Evolutionary conservation across 176 grass and related monocot species (phyloP).

Genomic region (Aegilops longissima): DNA sequence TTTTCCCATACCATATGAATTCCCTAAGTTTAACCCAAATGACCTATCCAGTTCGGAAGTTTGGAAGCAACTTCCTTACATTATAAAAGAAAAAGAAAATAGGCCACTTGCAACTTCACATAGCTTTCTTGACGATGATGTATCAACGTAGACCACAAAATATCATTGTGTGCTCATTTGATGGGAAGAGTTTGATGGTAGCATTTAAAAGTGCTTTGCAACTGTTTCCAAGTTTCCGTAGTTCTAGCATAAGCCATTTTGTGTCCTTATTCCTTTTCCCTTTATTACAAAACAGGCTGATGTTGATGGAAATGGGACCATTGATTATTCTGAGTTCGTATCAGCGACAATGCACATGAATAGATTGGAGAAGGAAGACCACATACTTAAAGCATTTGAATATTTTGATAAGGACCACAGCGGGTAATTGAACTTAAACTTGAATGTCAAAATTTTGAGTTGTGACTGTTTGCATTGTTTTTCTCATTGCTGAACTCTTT

Average conservation of each 20-base stretch:
- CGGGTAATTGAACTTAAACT: conserved; percentile 62
- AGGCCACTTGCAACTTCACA: background rate
- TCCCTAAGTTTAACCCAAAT: conserved; percentile 3
- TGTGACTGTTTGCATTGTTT: conserved; percentile 22
- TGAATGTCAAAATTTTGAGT: background rate
- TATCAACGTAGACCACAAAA: background rate
- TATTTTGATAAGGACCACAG: conserved; percentile 98
- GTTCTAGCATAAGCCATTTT: conserved; percentile 1
- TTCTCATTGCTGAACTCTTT: conserved; percentile 33
- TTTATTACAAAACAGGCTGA: conserved; percentile 69
- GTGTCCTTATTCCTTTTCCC: conserved; percentile 4
- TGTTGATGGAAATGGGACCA: conserved; percentile 98
- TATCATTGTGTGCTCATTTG: background rate
- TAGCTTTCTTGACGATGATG: conserved; percentile 15
- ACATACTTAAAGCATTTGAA: conserved; percentile 96
- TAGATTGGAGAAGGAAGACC: conserved; percentile 93
- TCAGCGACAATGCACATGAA: conserved; percentile 99
- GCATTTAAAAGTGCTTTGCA: conserved; percentile 3
- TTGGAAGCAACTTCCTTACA: conserved; percentile 3
- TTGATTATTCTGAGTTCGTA: conserved; percentile 96
- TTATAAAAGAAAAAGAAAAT: background rate
- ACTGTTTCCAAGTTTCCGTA: background rate
- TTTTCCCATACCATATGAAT: background rate
- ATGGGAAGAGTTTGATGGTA: background rate
- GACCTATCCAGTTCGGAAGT: conserved; percentile 2